phyloP scores from a whole-genome alignment of 768 basidiomycete genomes.

The Hericium coralloides region DNA sequence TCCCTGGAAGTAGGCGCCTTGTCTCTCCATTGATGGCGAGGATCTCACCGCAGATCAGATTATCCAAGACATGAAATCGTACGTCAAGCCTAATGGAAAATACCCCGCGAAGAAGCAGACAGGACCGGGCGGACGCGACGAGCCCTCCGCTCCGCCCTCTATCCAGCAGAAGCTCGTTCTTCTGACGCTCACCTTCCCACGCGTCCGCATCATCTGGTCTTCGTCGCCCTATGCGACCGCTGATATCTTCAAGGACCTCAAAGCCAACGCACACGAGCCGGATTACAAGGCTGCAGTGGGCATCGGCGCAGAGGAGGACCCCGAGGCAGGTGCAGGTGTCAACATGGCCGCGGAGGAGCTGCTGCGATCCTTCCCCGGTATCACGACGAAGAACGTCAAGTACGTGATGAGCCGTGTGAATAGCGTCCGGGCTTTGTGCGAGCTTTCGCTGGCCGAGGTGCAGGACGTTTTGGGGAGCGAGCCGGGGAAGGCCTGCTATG shows the following conservation, averaged over 20 bases:
- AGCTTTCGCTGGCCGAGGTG: constrained; percentile 48
- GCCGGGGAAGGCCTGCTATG: constrained; percentile 69
- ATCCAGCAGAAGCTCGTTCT: constrained; percentile 92
- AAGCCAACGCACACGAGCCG: constrained; percentile 70
- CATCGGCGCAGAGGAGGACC: constrained; percentile 74
- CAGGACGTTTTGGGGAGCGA: constrained; percentile 74
- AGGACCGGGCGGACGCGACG: constrained; percentile 13
- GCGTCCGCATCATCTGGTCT: constrained; percentile 93
- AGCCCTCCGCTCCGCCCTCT: constrained; percentile 35
- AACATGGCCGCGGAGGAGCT: constrained; percentile 79
- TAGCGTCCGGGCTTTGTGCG: constrained; percentile 69
- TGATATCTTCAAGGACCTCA: constrained; percentile 90
- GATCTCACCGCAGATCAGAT: constrained; percentile 29
- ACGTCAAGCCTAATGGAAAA: constrained; percentile 50
- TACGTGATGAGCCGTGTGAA: constrained; percentile 77
- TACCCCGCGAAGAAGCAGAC: constrained; percentile 46
- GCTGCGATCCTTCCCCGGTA: constrained; percentile 72
- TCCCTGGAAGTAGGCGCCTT: constrained; percentile 63
- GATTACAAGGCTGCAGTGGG: constrained; percentile 67
- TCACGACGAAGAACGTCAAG: constrained; percentile 76
- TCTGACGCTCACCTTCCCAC: constrained; percentile 83
- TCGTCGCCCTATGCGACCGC: constrained; percentile 90
- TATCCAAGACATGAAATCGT: constrained; percentile 58
- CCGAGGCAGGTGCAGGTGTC: constrained; percentile 55
- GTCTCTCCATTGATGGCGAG: neutral